These are phyloP conservation scores for Phytopythium chamaehyphon DNA, from an alignment of 352 stramenopile genomes.

Conservation along the genomic window DNA sequence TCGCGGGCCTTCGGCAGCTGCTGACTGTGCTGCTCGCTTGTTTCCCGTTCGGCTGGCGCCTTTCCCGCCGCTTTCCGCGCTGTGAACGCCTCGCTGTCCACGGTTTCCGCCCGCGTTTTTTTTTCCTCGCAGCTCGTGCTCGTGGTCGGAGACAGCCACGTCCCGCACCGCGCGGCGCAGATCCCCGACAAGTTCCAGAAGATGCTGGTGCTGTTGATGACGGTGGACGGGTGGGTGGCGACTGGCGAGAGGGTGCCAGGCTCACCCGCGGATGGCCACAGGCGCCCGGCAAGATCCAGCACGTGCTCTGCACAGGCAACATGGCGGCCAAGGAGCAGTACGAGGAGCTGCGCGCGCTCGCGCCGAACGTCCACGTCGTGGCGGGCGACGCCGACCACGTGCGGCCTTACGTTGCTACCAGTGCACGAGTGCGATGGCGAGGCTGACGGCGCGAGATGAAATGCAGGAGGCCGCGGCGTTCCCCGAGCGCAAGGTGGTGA, in stretches of 20 bases:
- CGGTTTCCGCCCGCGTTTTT: neutral
- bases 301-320: conserved; percentile 98
- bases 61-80: neutral
- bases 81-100: neutral
- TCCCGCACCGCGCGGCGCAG: conserved; percentile 90
- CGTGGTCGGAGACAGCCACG: conserved; percentile 96
- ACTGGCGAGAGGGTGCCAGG: neutral
- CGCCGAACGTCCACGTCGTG: conserved; percentile 96
- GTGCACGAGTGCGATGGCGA: too few species aligned
- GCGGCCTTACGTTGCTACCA: too few species aligned
- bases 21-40: too few species aligned
- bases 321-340: conserved; percentile 94
- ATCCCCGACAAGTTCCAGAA: conserved; percentile 98
- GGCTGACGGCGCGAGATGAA: neutral
- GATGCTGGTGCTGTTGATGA: conserved; percentile 74
- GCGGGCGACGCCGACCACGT: conserved; percentile 94
- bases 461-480: conserved; percentile 63
- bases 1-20: too few species aligned
- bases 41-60: neutral
- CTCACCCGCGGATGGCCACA: conserved; percentile 35
- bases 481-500: conserved; percentile 94
- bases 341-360: conserved; percentile 93
- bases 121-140: conserved; percentile 90
- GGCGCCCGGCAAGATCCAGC: conserved; percentile 98
- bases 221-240: neutral